phyloP scores from a whole-genome alignment of 2,329 filamentous ascomycete species.

The Arthrobotrys entomopaga region DNA sequence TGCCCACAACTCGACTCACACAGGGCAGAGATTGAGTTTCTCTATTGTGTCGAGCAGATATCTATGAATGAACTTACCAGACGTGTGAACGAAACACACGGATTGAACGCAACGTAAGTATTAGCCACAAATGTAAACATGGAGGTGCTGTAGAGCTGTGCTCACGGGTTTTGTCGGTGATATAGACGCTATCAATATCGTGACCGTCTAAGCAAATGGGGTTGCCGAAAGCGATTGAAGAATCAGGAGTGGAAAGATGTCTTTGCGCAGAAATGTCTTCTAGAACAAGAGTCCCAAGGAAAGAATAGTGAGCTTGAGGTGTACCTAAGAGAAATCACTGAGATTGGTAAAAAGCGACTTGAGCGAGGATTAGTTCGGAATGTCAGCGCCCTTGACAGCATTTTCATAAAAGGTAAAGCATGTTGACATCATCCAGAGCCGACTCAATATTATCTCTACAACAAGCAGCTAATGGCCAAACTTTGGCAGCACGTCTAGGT shows the following conservation, averaged over 20 bases:
- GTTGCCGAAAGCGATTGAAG: background rate
- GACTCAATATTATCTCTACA: too few relatives aligned
- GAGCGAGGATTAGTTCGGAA: background rate
- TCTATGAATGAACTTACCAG: background rate
- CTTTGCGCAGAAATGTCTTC: background rate
- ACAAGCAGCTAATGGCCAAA: too few relatives aligned
- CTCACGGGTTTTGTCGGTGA: background rate
- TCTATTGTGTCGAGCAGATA: slow-evolving; percentile 5
- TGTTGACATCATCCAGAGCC: too few relatives aligned
- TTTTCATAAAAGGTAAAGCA: background rate
- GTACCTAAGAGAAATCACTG: background rate
- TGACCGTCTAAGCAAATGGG: slow-evolving; percentile 11
- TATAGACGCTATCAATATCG: slow-evolving; percentile 21
- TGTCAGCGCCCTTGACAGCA: background rate
- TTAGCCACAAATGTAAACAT: too few relatives aligned
- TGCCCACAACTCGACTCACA: slow-evolving; percentile 9
- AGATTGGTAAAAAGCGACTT: background rate
- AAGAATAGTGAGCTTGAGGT: background rate
- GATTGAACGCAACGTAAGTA: slow-evolving; percentile 14
- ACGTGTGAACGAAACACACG: background rate
- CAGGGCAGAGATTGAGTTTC: slow-evolving; percentile 15
- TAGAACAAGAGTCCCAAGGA: background rate
- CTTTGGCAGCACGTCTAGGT: too few relatives aligned
- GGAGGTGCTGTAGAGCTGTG: too few relatives aligned
- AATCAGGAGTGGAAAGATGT: slow-evolving; percentile 1